Evolutionary conservation across 2,329 filamentous ascomycete species (phyloP), one percentile per base, ranked within the genome.

Genomic region (Botrytis cinerea): DNA sequence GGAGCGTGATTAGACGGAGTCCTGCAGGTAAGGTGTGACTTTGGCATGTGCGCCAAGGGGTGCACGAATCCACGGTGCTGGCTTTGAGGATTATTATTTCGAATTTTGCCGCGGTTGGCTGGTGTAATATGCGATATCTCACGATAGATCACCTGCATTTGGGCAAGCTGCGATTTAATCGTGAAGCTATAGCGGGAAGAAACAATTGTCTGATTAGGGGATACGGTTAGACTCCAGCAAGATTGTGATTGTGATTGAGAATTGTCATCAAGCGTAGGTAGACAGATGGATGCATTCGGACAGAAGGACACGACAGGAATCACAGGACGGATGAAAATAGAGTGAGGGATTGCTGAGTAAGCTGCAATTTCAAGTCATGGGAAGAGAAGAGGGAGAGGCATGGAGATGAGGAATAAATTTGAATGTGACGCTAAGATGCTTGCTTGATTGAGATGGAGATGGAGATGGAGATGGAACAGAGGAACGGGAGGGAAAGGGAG

Each of bases 31-130:
- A 61, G 59, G 59, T 40, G 40, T 62, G 60, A 43, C 60, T 43
- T 62, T 62, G 43, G 60, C 60, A 28, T 62, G 38, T 14, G 60
- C 38, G 60, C 60, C 60, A 62, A 62, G 60, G 25, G 60, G 35
- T n/a, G 60, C 38, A 62, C 25, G 60, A 62, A 62, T 62, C 60
- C 60, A 18, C 12, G 38, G 4, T 66, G 62, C 22, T 70, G 48
- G 51, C 48, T 32, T 25, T 70, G 45, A 43, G 48, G 59, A 40
- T 60, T 46, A 59, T 40, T 59, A 54, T 70, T 60, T 70, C 59
- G 40, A 45, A 22, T 61, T 57, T 70, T 48, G 68, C 68, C 68
- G 68, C 68, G 68, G 35, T 38, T 70, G 54, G 54, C 68, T 59
- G 18, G 28, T 60, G 22, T 28, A 43, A 43, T 54, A 54, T 28